Evolutionary conservation across 495 filamentous ascomycete species (phyloP).

Genomic region (Hyaloscypha finlandica): DNA sequence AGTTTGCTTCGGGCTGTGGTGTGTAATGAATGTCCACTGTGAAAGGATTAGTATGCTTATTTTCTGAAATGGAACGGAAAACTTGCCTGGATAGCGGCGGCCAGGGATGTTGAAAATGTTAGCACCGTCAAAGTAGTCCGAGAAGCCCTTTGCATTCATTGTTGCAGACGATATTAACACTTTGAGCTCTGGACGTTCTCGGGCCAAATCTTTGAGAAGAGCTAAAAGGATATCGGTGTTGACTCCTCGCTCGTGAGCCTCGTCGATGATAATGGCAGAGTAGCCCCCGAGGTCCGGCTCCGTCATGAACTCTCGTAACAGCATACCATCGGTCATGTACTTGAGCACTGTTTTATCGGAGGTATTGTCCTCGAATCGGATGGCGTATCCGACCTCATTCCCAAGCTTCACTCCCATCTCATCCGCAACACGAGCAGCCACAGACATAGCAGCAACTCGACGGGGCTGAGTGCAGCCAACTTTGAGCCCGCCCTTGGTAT

Average conservation of each 20-base stretch:
- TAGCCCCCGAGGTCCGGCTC: slow-evolving; percentile 87
- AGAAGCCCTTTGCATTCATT: slow-evolving; percentile 92
- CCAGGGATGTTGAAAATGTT: slow-evolving; percentile 98
- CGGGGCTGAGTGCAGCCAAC: slow-evolving; percentile 87
- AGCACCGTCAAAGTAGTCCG: slow-evolving; percentile 88
- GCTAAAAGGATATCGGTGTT: slow-evolving; percentile 91
- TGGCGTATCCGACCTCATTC: slow-evolving; percentile 92
- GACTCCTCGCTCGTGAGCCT: slow-evolving; percentile 93
- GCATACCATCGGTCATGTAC: slow-evolving; percentile 99
- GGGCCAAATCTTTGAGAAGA: slow-evolving; percentile 87
- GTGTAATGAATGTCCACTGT: slow-evolving; percentile 89
- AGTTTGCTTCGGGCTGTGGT: slow-evolving; percentile 90
- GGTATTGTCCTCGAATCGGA: slow-evolving; percentile 93
- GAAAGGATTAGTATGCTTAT: too few relatives aligned
- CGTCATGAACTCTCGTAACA: slow-evolving; percentile 86
- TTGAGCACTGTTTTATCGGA: slow-evolving; percentile 92
- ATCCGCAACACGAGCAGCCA: slow-evolving; percentile 91
- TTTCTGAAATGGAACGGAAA: too few relatives aligned
- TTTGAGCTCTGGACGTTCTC: slow-evolving; percentile 84
- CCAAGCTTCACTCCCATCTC: slow-evolving; percentile 91
- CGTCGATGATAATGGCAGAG: slow-evolving; percentile 92
- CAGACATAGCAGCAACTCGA: slow-evolving; percentile 94
- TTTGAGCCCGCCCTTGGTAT: slow-evolving; percentile 73
- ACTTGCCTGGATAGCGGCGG: slow-evolving; percentile 64
- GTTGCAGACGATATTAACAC: slow-evolving; percentile 93